These are phyloP conservation scores for Stentor coeruleus DNA, from an alignment of 73 alveolate genomes.

Conservation along the genomic window DNA sequence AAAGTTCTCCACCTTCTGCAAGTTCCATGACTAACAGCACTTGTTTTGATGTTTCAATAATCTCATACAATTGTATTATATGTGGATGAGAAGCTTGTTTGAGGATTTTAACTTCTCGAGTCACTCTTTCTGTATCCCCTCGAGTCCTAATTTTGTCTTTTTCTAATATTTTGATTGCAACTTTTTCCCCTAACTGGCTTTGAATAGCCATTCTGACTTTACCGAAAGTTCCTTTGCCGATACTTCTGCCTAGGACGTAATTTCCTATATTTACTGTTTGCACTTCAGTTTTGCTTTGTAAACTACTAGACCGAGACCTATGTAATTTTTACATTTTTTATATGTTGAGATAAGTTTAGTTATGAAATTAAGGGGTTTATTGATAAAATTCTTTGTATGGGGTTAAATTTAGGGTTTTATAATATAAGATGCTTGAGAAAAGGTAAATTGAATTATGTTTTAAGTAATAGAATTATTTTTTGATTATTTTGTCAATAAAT, in stretches of 20 bases:
- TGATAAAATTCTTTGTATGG: too few species aligned
- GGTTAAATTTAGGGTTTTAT: too few species aligned
- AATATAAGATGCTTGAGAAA: too few species aligned
- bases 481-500: too few species aligned
- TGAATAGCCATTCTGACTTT: slow-evolving; percentile 49
- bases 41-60: slow-evolving; percentile 69
- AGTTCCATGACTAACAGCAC: slow-evolving; percentile 85
- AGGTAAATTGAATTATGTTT: too few species aligned
- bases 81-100: slow-evolving; percentile 79
- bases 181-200: slow-evolving; percentile 32
- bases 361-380: too few species aligned
- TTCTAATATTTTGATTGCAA: slow-evolving; percentile 77
- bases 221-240: slow-evolving; percentile 65
- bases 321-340: background rate
- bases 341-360: too few species aligned
- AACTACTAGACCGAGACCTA: background rate
- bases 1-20: slow-evolving; percentile 92
- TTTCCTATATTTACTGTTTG: slow-evolving; percentile 25
- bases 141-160: slow-evolving; percentile 62
- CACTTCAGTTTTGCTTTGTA: background rate
- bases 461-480: too few species aligned
- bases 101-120: slow-evolving; percentile 83
- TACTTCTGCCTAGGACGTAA: slow-evolving; percentile 35
- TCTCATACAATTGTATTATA: slow-evolving; percentile 80
- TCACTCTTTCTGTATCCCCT: slow-evolving; percentile 79